Evolutionary conservation across 2,329 filamentous ascomycete species (phyloP), one percentile per base, ranked within the genome.

Genomic region (Ceratocystis huliohia): DNA sequence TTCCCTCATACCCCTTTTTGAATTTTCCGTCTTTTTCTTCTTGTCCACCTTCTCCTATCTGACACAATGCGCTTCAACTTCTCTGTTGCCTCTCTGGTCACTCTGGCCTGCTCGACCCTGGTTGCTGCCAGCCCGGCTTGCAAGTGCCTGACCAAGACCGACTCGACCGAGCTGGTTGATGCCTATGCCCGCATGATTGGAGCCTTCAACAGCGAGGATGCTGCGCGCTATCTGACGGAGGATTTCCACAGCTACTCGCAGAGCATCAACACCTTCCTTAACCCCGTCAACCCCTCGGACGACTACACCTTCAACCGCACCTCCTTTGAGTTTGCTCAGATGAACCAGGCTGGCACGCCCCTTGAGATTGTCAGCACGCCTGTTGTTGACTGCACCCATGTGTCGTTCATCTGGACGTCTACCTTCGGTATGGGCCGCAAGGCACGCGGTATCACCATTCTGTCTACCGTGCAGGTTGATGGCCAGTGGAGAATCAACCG

Each of bases 161-260:
- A 68, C 8, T 64, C 66, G 53, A 44, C 45, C 22, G 66, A 68
- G 44, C 48, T 70, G 46, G 62, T 66, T 46, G 61, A 67, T 5
- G 66, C 67, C 46, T 83, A 82, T 70, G 81, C 76, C 33, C 75
- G 76, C 0, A 76, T 84, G 0, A 81, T 83, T 69, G 81, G 82
- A 33, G 79, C 76, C 61, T 84, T 82, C 69, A 80, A 83, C 71
- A 78, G 81, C 69, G 81, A 81, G 28, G 66, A 67, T 41, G 66
- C 66, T 5, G 53, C 61, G 13, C 62, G 64, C 44, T 70, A 69
- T 63, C 65, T 70, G 25, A 59, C 66, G 6, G 68, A 70, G 13
- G 65, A 69, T 64, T 69, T 68, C 56, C 61, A 56, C 53, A 66
- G 65, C 45, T 65, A 65, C 45, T 68, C 67, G 59, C 66, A 69